phyloP scores from a whole-genome alignment of 768 basidiomycete genomes.

The Amylocystis lapponica region DNA sequence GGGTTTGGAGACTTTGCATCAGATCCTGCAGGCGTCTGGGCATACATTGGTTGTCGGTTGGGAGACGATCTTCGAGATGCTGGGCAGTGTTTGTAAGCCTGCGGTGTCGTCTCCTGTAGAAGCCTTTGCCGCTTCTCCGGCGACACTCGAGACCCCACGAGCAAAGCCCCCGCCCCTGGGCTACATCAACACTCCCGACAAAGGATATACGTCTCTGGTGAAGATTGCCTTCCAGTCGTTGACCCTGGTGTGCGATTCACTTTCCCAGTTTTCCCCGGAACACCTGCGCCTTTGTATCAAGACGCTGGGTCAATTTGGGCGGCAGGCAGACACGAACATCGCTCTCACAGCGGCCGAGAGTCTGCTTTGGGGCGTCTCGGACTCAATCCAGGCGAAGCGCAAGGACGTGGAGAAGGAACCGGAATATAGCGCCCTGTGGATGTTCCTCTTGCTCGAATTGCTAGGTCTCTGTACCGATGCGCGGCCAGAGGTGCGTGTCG shows the following conservation, averaged over 20 bases:
- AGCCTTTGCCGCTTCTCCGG: background rate
- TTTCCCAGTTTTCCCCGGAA: slow-evolving; percentile 72
- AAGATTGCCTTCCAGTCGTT: slow-evolving; percentile 93
- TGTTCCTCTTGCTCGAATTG: slow-evolving; percentile 82
- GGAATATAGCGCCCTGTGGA: slow-evolving; percentile 87
- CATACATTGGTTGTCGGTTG: slow-evolving; percentile 91
- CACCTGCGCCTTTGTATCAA: slow-evolving; percentile 86
- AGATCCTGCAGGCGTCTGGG: slow-evolving; percentile 86
- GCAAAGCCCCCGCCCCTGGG: slow-evolving; percentile 42
- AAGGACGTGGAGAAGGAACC: slow-evolving; percentile 56
- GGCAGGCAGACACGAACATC: slow-evolving; percentile 93
- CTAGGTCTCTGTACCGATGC: slow-evolving; percentile 76
- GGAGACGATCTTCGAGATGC: slow-evolving; percentile 89
- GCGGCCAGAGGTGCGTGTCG: slow-evolving; percentile 84
- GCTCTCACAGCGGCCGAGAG: slow-evolving; percentile 91
- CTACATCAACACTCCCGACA: slow-evolving; percentile 57
- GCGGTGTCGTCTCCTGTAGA: slow-evolving; percentile 19
- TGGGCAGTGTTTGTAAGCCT: slow-evolving; percentile 80
- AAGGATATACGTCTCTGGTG: slow-evolving; percentile 67
- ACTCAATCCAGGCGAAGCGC: slow-evolving; percentile 85
- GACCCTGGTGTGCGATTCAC: slow-evolving; percentile 90
- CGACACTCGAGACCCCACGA: slow-evolving; percentile 1
- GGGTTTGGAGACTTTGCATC: slow-evolving; percentile 85
- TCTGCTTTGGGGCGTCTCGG: slow-evolving; percentile 92
- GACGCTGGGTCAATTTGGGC: slow-evolving; percentile 87